Evolutionary conservation across 2,329 filamentous ascomycete genomes (phyloP).

Genomic region (Trichoderma semiorbis): DNA sequence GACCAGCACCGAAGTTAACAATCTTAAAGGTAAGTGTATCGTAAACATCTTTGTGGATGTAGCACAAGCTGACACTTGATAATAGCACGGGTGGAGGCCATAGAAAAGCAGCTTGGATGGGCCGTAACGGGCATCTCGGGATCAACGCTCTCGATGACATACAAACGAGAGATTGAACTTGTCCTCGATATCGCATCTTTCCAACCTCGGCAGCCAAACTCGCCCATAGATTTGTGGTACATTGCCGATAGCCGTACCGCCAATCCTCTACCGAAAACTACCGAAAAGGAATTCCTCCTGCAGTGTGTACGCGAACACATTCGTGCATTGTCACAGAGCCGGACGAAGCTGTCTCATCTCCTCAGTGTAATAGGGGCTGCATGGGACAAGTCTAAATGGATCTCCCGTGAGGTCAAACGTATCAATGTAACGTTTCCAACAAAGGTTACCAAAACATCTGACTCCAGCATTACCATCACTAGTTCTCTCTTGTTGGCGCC

Average conservation of each 20-base stretch:
- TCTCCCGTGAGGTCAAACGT: constrained; percentile 58
- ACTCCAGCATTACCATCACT: constrained; percentile 61
- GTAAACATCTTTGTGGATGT: neutral
- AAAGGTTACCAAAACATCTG: constrained; percentile 58
- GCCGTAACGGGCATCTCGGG: constrained; percentile 62
- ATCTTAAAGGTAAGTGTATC: constrained; percentile 62
- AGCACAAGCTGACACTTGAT: constrained; percentile 35
- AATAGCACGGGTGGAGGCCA: constrained; percentile 58
- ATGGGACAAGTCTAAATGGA: constrained; percentile 62
- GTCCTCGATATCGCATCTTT: constrained; percentile 67
- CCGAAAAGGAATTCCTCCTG: constrained; percentile 72
- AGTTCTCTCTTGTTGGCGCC: constrained; percentile 60
- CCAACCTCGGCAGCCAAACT: constrained; percentile 42
- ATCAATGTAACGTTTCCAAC: constrained; percentile 65
- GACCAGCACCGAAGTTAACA: constrained; percentile 75
- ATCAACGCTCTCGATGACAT: constrained; percentile 68
- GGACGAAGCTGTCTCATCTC: constrained; percentile 55
- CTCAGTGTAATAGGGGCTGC: constrained; percentile 56
- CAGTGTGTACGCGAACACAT: constrained; percentile 67
- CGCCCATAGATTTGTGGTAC: constrained; percentile 66
- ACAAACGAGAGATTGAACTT: constrained; percentile 68
- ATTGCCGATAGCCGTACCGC: constrained; percentile 56
- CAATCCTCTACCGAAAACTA: constrained; percentile 54
- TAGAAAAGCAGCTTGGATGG: constrained; percentile 70
- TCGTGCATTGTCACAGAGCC: constrained; percentile 56